Evolutionary conservation across 2,329 filamentous ascomycete species (phyloP).

Genomic region (Coleophoma cylindrospora): DNA sequence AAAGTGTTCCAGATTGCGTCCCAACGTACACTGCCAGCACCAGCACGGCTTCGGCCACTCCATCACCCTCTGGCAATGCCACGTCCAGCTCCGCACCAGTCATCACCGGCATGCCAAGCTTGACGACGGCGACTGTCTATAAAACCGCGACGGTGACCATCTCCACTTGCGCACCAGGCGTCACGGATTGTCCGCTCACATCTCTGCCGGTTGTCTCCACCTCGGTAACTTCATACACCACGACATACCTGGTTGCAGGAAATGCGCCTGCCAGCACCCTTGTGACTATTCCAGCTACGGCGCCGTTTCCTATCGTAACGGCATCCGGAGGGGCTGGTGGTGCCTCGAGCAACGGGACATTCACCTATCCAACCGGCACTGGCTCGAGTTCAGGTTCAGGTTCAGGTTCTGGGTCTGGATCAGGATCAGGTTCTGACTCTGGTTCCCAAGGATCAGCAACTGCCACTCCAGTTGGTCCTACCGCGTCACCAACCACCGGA

Average conservation of each 20-base stretch:
- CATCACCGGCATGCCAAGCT: slow-evolving; percentile 8
- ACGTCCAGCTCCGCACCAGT: slow-evolving; percentile 5
- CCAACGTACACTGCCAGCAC: slow-evolving; percentile 24
- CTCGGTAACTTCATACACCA: slow-evolving; percentile 1
- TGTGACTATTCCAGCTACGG: background rate
- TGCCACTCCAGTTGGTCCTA: slow-evolving; percentile 9
- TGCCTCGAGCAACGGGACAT: slow-evolving; percentile 3
- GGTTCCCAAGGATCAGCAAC: slow-evolving; percentile 2
- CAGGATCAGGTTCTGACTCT: background rate
- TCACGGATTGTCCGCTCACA: slow-evolving; percentile 1
- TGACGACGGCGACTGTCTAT: slow-evolving; percentile 6
- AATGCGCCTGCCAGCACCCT: slow-evolving; percentile 7
- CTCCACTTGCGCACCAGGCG: slow-evolving; percentile 7
- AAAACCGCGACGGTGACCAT: slow-evolving; percentile 5
- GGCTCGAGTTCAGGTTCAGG: background rate
- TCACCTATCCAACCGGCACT: background rate
- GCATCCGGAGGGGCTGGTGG: background rate
- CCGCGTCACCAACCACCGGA: slow-evolving; percentile 5
- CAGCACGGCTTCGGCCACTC: slow-evolving; percentile 5
- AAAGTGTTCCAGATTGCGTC: slow-evolving; percentile 30
- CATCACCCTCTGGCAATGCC: slow-evolving; percentile 10
- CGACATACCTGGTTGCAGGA: slow-evolving; percentile 6
- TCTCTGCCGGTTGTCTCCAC: background rate
- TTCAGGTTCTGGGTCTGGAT: background rate
- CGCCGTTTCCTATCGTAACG: background rate